Evolutionary conservation across 129 eudicot species (phyloP), one percentile per base, ranked within the genome.

Genomic region (Kitagawia praeruptora): DNA sequence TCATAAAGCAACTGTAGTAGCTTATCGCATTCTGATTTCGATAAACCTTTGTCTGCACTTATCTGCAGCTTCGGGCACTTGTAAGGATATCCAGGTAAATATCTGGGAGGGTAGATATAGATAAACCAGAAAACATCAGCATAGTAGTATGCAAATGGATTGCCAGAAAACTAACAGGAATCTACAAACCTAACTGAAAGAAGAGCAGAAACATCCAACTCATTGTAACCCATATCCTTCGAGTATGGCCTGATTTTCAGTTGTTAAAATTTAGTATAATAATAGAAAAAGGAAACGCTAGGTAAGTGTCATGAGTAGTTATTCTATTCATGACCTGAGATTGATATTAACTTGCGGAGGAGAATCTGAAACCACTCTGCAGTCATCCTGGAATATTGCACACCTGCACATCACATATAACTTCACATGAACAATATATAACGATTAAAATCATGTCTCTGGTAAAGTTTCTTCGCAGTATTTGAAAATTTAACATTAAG

Each of bases 381-480:
- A 96, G 76, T 96, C 99, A 39, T 96, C 98, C 87, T 96, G 98
- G 82, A 96, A 96, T 92, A 96, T 96, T 39, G 99, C 93, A 83
- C 90, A 75, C 95, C 99, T 96, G 79, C 46, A 77, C 79, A 74
- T 58, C 46, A 77, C 79, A 74, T 58, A 49, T 66, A 67, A 46
- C 58, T 76, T 51, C 41, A 78, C 54, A 61, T 28, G 8, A 77
- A 38, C 31, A 23, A 25, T 16, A 77, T n/a, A 15, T 44, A 23
- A 48, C 12, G 45, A 79, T 74, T 23, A 71, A 3, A 18, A 67
- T 67, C 15, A 67, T 13, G 73, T 67, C 19, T 7, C 8, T 67
- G 41, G 39, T 34, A 67, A 23, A 56, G 7, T 23, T 64, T 31
- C 37, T 31, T 31, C 18, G 31, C 39, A 27, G 39, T 64, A 27